Percentiles rank a stretch among this genome's conserved stretches.
These are phyloP conservation scores for Vaccinium darrowii DNA, from an alignment of 148 eudicot species.

Conservation along the genomic window DNA sequence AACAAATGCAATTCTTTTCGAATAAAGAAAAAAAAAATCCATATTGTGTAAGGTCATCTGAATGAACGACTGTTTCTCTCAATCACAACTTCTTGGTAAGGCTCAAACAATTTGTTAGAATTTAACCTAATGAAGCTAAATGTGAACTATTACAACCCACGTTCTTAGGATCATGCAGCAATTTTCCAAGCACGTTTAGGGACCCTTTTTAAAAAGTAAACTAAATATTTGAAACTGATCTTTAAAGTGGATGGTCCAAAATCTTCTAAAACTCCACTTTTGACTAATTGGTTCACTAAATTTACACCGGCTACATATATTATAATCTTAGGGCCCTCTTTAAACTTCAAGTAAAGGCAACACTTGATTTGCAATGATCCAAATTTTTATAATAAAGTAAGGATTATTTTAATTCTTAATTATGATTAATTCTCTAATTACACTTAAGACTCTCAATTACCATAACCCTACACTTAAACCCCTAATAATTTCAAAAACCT, in stretches of 20 bases:
- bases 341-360: not conserved
- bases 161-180: not conserved
- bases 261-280: constrained; percentile 21
- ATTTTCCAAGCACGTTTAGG: not conserved
- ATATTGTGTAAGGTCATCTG: not conserved
- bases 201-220: not conserved
- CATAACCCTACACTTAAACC: too few relatives aligned
- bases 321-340: not conserved
- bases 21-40: too few relatives aligned
- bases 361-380: not conserved
- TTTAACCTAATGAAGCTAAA: not conserved
- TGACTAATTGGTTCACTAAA: constrained; percentile 17
- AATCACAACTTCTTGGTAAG: not conserved
- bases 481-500: too few relatives aligned
- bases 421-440: too few relatives aligned
- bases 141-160: not conserved
- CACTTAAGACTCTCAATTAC: too few relatives aligned
- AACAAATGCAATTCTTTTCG: too few relatives aligned
- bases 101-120: not conserved
- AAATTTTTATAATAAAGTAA: too few relatives aligned
- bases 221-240: not conserved
- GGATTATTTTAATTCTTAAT: too few relatives aligned
- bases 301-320: not conserved
- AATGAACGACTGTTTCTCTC: not conserved
- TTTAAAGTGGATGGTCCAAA: constrained; percentile 13